Base-by-base conservation (phyloP, 139 green algal genomes). In the Trebouxia sp. region DNA sequence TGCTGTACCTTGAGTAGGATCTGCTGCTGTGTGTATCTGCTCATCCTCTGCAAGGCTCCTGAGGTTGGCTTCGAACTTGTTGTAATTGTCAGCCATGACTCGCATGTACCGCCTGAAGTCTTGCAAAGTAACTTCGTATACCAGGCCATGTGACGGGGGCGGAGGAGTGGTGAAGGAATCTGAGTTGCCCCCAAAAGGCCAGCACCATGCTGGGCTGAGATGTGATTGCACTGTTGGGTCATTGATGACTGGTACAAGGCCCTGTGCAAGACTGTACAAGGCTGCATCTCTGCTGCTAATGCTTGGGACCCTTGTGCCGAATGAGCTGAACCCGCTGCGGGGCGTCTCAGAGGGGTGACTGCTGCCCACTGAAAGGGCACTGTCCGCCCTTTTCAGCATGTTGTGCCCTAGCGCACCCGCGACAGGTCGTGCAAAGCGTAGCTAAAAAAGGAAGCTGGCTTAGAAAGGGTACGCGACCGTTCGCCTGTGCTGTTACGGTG, bases 101-200 rank as follows among this genome's bases (percentile, higher is more conserved):
- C 65, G 53, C 72, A 86, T 75, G 78, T 89, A 89, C 17, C 55
- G 53, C 17, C 48, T 30, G 28, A 89, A 89, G 62, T 89, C 83
- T 0, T 26, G 22, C 28, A 84, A 28, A 38, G 69, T 76, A 35
- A 89, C 86, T 47, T 89, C 86, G 58, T 84, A 82, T 38, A 90
- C 75, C 17, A 86, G 66, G 47, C 86, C 81, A 3, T 84, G 72
- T 12, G 83, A 66, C 51, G 88, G 70, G 5, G 83, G 80, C 28
- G 85, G 85, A 5, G 80, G 80, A 3, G 65, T 41, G 5, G 26
- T 45, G 66, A 72, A 42, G 66, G 79, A 39, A 58, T 47, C 37
- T 48, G 45, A 75, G 35, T 45, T 48, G 10, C 58, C 58, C 8
- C 58, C 56, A 58, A 81, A 81, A 2, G 81, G 81, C 74, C 75